phyloP scores from a whole-genome alignment of 495 filamentous ascomycete genomes.

The Parachaetomium inaequale region DNA sequence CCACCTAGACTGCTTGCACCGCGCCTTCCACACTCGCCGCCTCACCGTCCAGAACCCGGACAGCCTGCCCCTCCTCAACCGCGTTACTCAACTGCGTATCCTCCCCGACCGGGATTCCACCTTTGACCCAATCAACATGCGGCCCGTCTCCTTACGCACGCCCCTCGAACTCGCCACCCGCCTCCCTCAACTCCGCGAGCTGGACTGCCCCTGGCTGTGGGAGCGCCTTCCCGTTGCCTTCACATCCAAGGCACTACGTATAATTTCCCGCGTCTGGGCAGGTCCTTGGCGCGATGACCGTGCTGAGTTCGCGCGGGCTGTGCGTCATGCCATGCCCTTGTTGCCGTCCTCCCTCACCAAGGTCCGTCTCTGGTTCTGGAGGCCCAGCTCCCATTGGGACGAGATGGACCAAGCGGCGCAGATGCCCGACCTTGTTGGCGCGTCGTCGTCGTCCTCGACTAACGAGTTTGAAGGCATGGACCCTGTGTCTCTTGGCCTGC shows the following conservation, averaged over 20 bases:
- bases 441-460: not conserved
- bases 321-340: not conserved
- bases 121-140: not conserved
- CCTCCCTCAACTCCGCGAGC: conserved; percentile 2
- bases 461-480: conserved; percentile 1
- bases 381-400: not conserved
- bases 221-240: conserved; percentile 6
- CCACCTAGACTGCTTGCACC: conserved; percentile 2
- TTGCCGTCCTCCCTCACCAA: conserved; percentile 7
- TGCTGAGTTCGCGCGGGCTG: conserved; percentile 1
- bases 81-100: conserved; percentile 3
- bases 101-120: not conserved
- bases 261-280: conserved; percentile 2
- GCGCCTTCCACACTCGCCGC: conserved; percentile 4
- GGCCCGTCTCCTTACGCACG: not conserved
- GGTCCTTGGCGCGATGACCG: conserved; percentile 9
- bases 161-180: conserved; percentile 7
- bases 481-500: conserved; percentile 8
- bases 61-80: not conserved
- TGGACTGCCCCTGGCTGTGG: conserved; percentile 6
- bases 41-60: conserved; percentile 4
- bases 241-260: not conserved
- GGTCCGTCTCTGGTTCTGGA: conserved; percentile 11
- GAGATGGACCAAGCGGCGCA: conserved; percentile 6
- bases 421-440: conserved; percentile 8